Conservation (phyloP, 2,329 filamentous ascomycete genomes). For the Calonectria pseudoturangicola region DNA sequence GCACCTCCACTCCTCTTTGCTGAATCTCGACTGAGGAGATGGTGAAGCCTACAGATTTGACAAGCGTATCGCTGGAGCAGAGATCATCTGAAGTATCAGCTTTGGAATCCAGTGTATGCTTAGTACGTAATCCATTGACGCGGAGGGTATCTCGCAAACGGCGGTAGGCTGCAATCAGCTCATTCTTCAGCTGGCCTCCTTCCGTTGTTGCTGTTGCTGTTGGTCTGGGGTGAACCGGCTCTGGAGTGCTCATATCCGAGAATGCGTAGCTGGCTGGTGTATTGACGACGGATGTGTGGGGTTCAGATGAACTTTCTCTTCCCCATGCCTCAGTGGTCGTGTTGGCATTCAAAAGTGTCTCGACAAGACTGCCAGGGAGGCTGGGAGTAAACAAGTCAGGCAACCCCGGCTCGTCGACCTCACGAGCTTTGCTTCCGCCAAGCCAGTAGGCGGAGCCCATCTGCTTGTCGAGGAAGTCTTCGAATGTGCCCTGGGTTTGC, state of each 20-base stretch:
- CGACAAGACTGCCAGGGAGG: slow-evolving; percentile 61
- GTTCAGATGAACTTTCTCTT: slow-evolving; percentile 58
- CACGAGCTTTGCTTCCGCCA: slow-evolving; percentile 62
- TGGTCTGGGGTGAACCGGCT: slow-evolving; percentile 46
- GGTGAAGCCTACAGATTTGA: slow-evolving; percentile 84
- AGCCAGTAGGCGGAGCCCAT: slow-evolving; percentile 68
- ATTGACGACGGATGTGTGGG: slow-evolving; percentile 57
- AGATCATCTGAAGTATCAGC: slow-evolving; percentile 65
- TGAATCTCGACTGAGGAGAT: slow-evolving; percentile 94
- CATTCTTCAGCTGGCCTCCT: slow-evolving; percentile 63
- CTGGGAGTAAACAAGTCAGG: slow-evolving; percentile 60
- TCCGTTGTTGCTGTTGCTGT: slow-evolving; percentile 39
- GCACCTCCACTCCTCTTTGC: slow-evolving; percentile 87
- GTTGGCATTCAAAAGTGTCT: slow-evolving; percentile 61
- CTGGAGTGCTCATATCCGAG: slow-evolving; percentile 57
- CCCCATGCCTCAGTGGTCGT: slow-evolving; percentile 65
- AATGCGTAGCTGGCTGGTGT: slow-evolving; percentile 67
- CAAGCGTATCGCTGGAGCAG: slow-evolving; percentile 74
- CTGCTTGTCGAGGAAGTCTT: slow-evolving; percentile 79
- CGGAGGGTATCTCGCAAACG: slow-evolving; percentile 75
- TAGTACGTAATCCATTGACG: slow-evolving; percentile 71
- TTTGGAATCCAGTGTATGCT: slow-evolving; percentile 58
- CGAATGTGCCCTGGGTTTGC: slow-evolving; percentile 75
- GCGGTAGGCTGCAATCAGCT: slow-evolving; percentile 77
- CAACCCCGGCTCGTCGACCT: slow-evolving; percentile 56